Conservation (phyloP, 192 early-diverging fungal genomes). For the Lobosporangium transversale region DNA sequence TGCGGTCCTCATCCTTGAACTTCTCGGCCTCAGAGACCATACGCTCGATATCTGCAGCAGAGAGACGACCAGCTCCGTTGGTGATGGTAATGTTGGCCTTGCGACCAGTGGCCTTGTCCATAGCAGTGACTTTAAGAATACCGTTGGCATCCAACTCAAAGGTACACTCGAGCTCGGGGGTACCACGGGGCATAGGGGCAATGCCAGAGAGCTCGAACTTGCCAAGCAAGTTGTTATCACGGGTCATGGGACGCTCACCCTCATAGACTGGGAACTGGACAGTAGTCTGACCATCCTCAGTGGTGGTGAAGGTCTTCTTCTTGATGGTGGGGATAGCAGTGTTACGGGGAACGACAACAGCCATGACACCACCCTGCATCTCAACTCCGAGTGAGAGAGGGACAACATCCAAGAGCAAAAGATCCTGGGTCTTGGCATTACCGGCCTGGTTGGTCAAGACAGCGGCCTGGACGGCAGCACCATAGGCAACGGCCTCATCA, state of each 20-base stretch:
- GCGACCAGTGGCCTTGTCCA: slow-evolving; percentile 92
- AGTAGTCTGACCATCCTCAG: slow-evolving; percentile 84
- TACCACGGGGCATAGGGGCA: slow-evolving; percentile 81
- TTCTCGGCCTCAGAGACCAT: slow-evolving; percentile 94
- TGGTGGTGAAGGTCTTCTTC: slow-evolving; percentile 85
- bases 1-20: slow-evolving; percentile 83
- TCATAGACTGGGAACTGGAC: slow-evolving; percentile 89
- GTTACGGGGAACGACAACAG: slow-evolving; percentile 85
- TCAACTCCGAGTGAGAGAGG: slow-evolving; percentile 88
- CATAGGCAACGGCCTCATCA: slow-evolving; percentile 95
- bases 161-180: slow-evolving; percentile 84
- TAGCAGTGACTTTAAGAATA: slow-evolving; percentile 91
- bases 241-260: slow-evolving; percentile 88
- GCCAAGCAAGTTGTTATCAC: slow-evolving; percentile 92
- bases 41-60: slow-evolving; percentile 91
- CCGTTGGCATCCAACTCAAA: slow-evolving; percentile 90
- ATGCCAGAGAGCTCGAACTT: slow-evolving; percentile 85
- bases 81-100: slow-evolving; percentile 95
- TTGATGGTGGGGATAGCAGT: slow-evolving; percentile 84
- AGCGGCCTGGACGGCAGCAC: slow-evolving; percentile 92
- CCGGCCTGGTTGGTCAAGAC: slow-evolving; percentile 77
- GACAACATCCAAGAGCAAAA: slow-evolving; percentile 86
- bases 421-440: slow-evolving; percentile 70
- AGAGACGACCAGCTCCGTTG: slow-evolving; percentile 92
- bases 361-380: slow-evolving; percentile 87